Base-by-base conservation (phyloP, 2,329 filamentous ascomycete genomes). In the Aspergillus fijiensis region DNA sequence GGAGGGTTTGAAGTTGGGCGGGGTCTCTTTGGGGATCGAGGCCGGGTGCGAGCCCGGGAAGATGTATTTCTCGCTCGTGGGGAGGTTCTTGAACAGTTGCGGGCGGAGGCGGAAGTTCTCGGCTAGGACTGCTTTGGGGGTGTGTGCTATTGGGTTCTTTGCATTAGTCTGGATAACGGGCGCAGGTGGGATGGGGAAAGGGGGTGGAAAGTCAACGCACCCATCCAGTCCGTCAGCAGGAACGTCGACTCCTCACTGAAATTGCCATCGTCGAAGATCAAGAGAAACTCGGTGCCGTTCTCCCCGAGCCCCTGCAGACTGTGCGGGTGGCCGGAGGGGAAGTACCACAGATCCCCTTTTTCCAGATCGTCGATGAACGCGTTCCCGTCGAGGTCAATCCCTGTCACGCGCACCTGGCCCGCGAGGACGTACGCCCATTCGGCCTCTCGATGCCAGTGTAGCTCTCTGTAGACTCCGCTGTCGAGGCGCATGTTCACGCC, bases 371-470 rank as follows among this genome's bases (percentile, higher is more conserved):
- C 56, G n/a, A 58, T 58, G 42, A 58, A 58, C 19, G 49, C 51
- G 16, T 35, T 50, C 3, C 56, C 56, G 23, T 58, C 56, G n/a
- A 58, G 49, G 23, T 58, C 56, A 6, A 58, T 16, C 3, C 48
- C 56, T 1, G 49, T 58, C 7, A 58, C 49, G 16, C 56, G 48
- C 39, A 58, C 56, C 6, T 16, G 14, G 3, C 56, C 56, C 21
- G 56, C 19, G 14, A 58, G 56, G 6, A 58, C 56, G 33, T 58
- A 58, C 35, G 56, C 56, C 56, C 56, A 58, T 29, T 58, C 56
- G 11, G 56, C 56, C 49, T 58, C 56, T 2, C 33, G 31, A 23
- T 58, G 56, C 56, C 56, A 58, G 25, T 58, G 56, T 23, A 58
- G n/a, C 33, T 58, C 56, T 1, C 56, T 35, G 23, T 52, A 52